phyloP scores from a whole-genome alignment of 768 basidiomycete genomes.

The Thelephora ganbajun region DNA sequence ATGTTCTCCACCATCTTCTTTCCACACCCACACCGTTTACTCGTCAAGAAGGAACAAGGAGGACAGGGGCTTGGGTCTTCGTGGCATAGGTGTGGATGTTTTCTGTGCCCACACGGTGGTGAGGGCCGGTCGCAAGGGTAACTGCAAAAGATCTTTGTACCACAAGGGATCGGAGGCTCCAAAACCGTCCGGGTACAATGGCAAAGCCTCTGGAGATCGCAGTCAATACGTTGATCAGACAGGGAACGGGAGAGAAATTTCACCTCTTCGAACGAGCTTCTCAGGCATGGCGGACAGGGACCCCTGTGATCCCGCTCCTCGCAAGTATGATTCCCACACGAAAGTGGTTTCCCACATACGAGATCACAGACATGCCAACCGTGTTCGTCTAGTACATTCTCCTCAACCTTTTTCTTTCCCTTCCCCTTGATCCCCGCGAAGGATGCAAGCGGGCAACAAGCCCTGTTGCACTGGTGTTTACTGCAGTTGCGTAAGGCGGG shows the following conservation, averaged over 20 bases:
- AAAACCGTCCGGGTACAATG: slow-evolving; percentile 76
- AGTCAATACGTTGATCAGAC: not conserved
- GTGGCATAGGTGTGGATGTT: slow-evolving; percentile 71
- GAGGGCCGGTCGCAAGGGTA: slow-evolving; percentile 67
- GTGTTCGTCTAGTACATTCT: slow-evolving; percentile 42
- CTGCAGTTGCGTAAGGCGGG: slow-evolving; percentile 70
- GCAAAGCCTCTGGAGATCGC: slow-evolving; percentile 46
- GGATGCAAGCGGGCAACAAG: slow-evolving; percentile 82
- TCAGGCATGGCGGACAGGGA: slow-evolving; percentile 67
- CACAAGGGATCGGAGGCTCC: slow-evolving; percentile 83
- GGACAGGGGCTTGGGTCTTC: slow-evolving; percentile 60
- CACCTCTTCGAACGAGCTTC: slow-evolving; percentile 88
- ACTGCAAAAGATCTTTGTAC: slow-evolving; percentile 60
- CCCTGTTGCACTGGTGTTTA: slow-evolving; percentile 67
- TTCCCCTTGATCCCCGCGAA: slow-evolving; percentile 37
- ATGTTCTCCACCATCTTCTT: slow-evolving; percentile 72
- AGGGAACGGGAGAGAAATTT: slow-evolving; percentile 8
- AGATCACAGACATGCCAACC: slow-evolving; percentile 80
- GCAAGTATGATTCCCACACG: slow-evolving; percentile 72
- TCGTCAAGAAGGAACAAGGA: slow-evolving; percentile 72
- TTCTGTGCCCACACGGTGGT: slow-evolving; percentile 73
- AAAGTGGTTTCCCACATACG: slow-evolving; percentile 57
- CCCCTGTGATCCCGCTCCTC: slow-evolving; percentile 73
- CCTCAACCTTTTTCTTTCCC: slow-evolving; percentile 36
- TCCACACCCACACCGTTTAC: slow-evolving; percentile 78